phyloP scores from a whole-genome alignment of 768 basidiomycete species.

The Russula abietina region DNA sequence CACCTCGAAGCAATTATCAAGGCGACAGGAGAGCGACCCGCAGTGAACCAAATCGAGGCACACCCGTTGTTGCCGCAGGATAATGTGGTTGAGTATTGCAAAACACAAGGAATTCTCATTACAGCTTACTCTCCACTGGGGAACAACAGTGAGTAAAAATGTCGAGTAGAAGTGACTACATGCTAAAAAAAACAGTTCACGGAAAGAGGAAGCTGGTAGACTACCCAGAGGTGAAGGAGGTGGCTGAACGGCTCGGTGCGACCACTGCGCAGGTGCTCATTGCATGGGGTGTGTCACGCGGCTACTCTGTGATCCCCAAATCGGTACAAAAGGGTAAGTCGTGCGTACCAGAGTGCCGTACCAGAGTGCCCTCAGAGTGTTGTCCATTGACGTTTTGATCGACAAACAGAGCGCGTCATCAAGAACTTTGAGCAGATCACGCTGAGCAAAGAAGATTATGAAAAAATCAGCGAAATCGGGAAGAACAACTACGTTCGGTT shows the following conservation, averaged over 20 bases:
- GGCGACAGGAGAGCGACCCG: slow-evolving; percentile 69
- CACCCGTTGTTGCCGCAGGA: slow-evolving; percentile 77
- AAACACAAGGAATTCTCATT: slow-evolving; percentile 63
- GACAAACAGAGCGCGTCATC: slow-evolving; percentile 47
- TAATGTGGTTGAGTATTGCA: slow-evolving; percentile 64
- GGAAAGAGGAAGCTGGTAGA: slow-evolving; percentile 65
- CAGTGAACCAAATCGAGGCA: slow-evolving; percentile 75
- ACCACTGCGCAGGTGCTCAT: slow-evolving; percentile 78
- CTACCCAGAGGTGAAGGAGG: slow-evolving; percentile 49
- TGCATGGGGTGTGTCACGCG: slow-evolving; percentile 72
- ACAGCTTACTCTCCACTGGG: slow-evolving; percentile 71
- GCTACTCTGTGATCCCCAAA: slow-evolving; percentile 82
- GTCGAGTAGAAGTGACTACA: not conserved
- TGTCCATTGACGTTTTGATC: not conserved
- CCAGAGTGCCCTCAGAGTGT: not conserved
- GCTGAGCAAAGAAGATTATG: slow-evolving; percentile 60
- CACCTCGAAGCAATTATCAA: slow-evolving; percentile 61
- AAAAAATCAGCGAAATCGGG: slow-evolving; percentile 49
- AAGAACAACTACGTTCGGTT: slow-evolving; percentile 44
- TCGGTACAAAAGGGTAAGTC: slow-evolving; percentile 52
- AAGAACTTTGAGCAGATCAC: slow-evolving; percentile 76
- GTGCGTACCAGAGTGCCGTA: not conserved
- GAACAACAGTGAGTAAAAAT: slow-evolving; percentile 56
- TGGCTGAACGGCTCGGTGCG: slow-evolving; percentile 57
- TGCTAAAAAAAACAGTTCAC: slow-evolving; percentile 36